phyloP scores from a whole-genome alignment of 2,329 filamentous ascomycete species.

The Pestalotiopsis sp. region DNA sequence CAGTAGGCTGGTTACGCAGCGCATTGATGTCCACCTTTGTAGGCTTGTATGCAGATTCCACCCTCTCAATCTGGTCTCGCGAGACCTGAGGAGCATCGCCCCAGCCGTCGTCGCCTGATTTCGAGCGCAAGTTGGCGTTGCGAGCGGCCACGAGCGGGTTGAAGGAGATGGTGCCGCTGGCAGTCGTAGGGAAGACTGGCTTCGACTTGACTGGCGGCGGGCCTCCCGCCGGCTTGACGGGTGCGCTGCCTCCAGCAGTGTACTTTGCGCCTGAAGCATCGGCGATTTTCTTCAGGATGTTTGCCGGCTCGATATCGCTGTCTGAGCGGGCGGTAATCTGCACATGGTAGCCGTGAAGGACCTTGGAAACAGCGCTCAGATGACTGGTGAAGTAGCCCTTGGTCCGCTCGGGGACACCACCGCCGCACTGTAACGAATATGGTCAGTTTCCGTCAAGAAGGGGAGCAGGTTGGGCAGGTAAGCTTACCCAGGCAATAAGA shows the following conservation, averaged over 20 bases:
- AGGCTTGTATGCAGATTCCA: slow-evolving; percentile 88
- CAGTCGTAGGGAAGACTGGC: slow-evolving; percentile 86
- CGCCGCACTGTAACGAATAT: slow-evolving; percentile 69
- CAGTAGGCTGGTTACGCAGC: slow-evolving; percentile 72
- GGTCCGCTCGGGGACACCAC: slow-evolving; percentile 95
- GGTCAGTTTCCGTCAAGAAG: neutral
- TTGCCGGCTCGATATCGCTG: slow-evolving; percentile 81
- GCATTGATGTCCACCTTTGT: slow-evolving; percentile 94
- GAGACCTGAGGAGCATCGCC: slow-evolving; percentile 92
- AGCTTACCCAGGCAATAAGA: slow-evolving; percentile 78
- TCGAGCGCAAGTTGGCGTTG: slow-evolving; percentile 56
- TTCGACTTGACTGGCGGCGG: slow-evolving; percentile 82
- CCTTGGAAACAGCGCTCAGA: slow-evolving; percentile 82
- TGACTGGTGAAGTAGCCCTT: slow-evolving; percentile 99
- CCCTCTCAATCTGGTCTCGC: slow-evolving; percentile 86
- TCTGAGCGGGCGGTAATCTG: slow-evolving; percentile 96
- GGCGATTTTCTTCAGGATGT: slow-evolving; percentile 89
- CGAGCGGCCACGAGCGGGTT: slow-evolving; percentile 72
- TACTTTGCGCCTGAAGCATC: slow-evolving; percentile 97
- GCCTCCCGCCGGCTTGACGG: slow-evolving; percentile 51
- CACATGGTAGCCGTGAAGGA: slow-evolving; percentile 96
- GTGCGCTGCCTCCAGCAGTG: slow-evolving; percentile 66
- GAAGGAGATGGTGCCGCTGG: slow-evolving; percentile 51
- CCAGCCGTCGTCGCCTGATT: slow-evolving; percentile 84
- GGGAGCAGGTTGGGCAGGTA: neutral